These are phyloP conservation scores for Mariannaea elegans DNA, from an alignment of 2,329 filamentous ascomycete species.

Conservation along the genomic window DNA sequence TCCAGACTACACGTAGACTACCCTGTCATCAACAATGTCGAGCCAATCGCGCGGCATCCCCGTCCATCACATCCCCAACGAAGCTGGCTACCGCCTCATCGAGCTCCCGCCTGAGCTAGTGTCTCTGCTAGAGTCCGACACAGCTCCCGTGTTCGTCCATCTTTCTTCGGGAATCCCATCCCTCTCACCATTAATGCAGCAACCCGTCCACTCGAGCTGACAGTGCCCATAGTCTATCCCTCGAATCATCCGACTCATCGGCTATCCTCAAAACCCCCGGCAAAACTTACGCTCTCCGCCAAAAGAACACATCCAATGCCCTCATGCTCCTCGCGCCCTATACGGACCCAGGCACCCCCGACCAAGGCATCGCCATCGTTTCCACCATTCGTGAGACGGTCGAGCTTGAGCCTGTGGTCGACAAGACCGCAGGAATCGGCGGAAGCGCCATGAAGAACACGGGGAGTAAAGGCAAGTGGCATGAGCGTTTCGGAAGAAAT, in stretches of 20 bases:
- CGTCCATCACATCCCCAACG: constrained; percentile 59
- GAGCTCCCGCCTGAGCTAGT: constrained; percentile 69
- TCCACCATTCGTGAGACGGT: constrained; percentile 70
- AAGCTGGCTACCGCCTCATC: constrained; percentile 65
- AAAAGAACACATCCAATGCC: constrained; percentile 75
- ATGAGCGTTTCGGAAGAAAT: constrained; percentile 64
- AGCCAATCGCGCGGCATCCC: constrained; percentile 59
- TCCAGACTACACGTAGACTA: neutral
- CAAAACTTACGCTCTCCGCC: constrained; percentile 66
- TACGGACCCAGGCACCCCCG: constrained; percentile 28
- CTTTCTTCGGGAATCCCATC: neutral
- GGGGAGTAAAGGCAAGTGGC: constrained; percentile 62
- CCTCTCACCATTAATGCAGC: neutral
- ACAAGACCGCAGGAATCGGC: constrained; percentile 39
- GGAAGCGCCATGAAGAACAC: constrained; percentile 36
- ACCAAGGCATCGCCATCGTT: constrained; percentile 56
- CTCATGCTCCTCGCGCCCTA: constrained; percentile 62
- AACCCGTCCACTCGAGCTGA: neutral
- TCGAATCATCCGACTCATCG: constrained; percentile 57
- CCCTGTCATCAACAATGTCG: constrained; percentile 49
- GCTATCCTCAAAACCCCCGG: constrained; percentile 62
- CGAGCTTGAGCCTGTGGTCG: constrained; percentile 61
- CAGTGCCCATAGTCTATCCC: constrained; percentile 50
- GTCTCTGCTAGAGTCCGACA: constrained; percentile 61
- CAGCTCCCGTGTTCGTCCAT: constrained; percentile 60